phyloP scores from a whole-genome alignment of 352 stramenopile species.

The Phytophthora palmivora region DNA sequence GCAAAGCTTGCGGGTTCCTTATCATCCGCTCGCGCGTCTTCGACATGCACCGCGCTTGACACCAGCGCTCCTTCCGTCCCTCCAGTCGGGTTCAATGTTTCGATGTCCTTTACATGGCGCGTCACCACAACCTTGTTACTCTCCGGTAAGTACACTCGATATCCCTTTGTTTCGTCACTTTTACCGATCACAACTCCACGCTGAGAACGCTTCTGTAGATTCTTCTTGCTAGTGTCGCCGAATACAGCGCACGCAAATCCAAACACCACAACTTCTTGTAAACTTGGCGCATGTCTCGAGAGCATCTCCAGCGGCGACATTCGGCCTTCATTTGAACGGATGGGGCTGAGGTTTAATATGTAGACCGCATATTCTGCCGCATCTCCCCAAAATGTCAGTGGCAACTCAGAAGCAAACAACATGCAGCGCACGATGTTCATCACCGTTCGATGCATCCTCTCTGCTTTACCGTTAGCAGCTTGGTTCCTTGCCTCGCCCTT shows the following conservation, averaged over 20 bases:
- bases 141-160: conserved; percentile 6
- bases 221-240: conserved; percentile 8
- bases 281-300: not conserved
- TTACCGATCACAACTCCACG: not conserved
- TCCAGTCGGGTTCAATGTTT: not conserved
- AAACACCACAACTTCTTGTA: conserved; percentile 20
- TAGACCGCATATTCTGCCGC: conserved; percentile 35
- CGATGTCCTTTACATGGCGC: conserved; percentile 15
- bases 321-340: conserved; percentile 13
- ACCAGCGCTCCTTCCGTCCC: not conserved
- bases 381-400: conserved; percentile 34
- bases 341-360: conserved; percentile 38
- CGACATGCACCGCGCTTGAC: not conserved
- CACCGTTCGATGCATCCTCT: conserved; percentile 43
- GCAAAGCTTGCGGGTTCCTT: conserved; percentile 1
- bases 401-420: conserved; percentile 32
- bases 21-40: not conserved
- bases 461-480: conserved; percentile 37
- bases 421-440: conserved; percentile 44
- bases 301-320: conserved; percentile 19
- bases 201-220: not conserved
- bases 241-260: conserved; percentile 13
- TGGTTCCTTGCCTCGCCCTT: conserved; percentile 28
- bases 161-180: conserved; percentile 17
- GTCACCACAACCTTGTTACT: not conserved